A percentile compares a stretch with the other conserved stretches of the same genome.
Conservation (phyloP, 2,329 filamentous ascomycete species). For the Fusarium sp. region DNA sequence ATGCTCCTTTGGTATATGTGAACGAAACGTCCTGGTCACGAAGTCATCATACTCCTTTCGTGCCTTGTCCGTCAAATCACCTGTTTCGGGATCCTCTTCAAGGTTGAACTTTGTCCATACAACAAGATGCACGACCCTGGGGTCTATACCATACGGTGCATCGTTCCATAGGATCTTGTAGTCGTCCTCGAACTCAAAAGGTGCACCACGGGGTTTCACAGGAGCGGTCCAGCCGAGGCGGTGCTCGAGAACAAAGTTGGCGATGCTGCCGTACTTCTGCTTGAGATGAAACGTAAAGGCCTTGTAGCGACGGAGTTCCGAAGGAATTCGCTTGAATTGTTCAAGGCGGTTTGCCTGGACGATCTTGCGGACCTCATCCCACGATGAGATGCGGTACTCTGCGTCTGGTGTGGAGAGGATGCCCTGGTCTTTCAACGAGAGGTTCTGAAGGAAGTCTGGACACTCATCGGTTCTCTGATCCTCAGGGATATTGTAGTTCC, state of each 20-base stretch:
- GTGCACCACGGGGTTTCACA: conserved; percentile 53
- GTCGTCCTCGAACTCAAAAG: conserved; percentile 68
- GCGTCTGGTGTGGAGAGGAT: conserved; percentile 81
- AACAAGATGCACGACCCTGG: conserved; percentile 84
- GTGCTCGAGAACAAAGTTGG: conserved; percentile 80
- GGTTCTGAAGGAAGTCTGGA: conserved; percentile 77
- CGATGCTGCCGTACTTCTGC: conserved; percentile 80
- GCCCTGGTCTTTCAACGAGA: conserved; percentile 76
- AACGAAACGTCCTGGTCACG: conserved; percentile 77
- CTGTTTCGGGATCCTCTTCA: conserved; percentile 75
- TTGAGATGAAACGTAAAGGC: conserved; percentile 76
- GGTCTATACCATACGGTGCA: conserved; percentile 92
- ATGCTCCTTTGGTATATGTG: conserved; percentile 64
- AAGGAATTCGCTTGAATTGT: conserved; percentile 82
- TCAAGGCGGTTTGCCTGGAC: conserved; percentile 78
- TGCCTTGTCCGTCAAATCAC: conserved; percentile 76
- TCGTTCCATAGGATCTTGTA: conserved; percentile 88
- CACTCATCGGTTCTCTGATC: conserved; percentile 75
- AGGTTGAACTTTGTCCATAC: conserved; percentile 94
- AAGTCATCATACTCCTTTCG: conserved; percentile 78
- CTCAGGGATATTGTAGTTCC: conserved; percentile 84
- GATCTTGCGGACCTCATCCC: conserved; percentile 78
- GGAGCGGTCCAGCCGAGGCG: conserved; percentile 78
- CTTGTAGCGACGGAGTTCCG: conserved; percentile 83
- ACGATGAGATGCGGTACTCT: conserved; percentile 74